phyloP scores from a whole-genome alignment of 257 asterid genomes.

The Osmanthus fragrans region DNA sequence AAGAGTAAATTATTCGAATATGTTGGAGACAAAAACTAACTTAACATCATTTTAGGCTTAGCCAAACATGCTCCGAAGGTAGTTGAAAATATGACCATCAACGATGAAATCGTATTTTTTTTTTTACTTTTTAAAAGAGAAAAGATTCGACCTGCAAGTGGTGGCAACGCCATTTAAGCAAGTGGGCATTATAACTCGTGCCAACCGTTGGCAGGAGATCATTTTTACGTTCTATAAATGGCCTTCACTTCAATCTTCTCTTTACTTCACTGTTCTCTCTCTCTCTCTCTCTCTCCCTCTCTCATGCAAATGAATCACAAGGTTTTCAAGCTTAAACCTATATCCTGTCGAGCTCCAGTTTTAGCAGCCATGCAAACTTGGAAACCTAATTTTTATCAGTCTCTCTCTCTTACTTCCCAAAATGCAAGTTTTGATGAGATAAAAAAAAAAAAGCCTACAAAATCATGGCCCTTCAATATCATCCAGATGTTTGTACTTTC shows the following conservation, averaged over 20 bases:
- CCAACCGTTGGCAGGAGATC: no score
- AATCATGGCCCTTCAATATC: constrained; percentile 44
- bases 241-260: not conserved
- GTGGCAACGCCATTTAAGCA: no score
- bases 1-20: no score
- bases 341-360: not conserved
- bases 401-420: constrained; percentile 40
- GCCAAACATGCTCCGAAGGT: no score
- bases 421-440: constrained; percentile 48
- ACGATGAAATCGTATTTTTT: no score
- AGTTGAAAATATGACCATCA: no score
- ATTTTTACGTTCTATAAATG: no score
- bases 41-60: no score
- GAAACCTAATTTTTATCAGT: constrained; percentile 35
- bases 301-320: not conserved
- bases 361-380: constrained; percentile 10
- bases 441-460: constrained; percentile 54
- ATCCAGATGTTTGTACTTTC: constrained; percentile 44
- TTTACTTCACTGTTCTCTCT: not conserved
- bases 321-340: not conserved
- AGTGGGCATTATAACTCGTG: no score
- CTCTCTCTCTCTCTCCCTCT: not conserved
- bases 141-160: no score
- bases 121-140: no score
- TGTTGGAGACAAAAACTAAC: no score